Evolutionary conservation across 2,329 filamentous ascomycete species (phyloP), one percentile per base, ranked within the genome.

Genomic region (Ophiocordyceps robertsii): DNA sequence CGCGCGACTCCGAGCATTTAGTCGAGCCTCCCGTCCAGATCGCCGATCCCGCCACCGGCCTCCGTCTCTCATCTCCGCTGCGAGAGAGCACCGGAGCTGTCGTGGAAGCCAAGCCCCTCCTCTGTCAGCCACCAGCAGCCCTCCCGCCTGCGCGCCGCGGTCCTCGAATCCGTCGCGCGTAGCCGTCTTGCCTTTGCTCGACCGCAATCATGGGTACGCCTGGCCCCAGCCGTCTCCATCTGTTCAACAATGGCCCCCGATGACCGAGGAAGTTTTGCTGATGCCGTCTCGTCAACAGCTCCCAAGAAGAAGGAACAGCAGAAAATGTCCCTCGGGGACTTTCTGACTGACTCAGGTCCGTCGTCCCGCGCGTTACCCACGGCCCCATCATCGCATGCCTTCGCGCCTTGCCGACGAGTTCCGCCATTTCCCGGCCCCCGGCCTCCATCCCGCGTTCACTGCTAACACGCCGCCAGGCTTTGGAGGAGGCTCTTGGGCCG

Each of bases 281-380:
- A 42, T 37, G 7, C 45, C 24, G 43, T 19, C 29, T 16, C 9
- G 10, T 27, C 42, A 61, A 47, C 59, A 94, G 89, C 84, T 76
- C 90, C 89, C 54, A 85, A 89, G 66, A 93, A 93, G 73, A 84
- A 87, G 72, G 82, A 94, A 69, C 75, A 79, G 66, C 83, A 94
- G 80, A 98, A 93, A 76, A 90, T 98, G 84, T 87, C 85, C 73
- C 81, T 96, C 62, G 86, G 87, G 74, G 85, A 87, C 69, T 98
- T 98, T 77, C 77, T 98, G 73, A 75, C 76, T 62, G 87, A 95
- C 66, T 77, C 87, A 67, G 82, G 90, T 95, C 75, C 67, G 86
- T 60, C 33, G 8, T 16, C 33, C 33, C 33, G 4, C 14, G 33
- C 33, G n/a, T 16, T 17, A 6, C 44, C 42, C 49, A 50, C 48